phyloP scores from a whole-genome alignment of 2,329 filamentous ascomycete species.

The Capronia epimyces region DNA sequence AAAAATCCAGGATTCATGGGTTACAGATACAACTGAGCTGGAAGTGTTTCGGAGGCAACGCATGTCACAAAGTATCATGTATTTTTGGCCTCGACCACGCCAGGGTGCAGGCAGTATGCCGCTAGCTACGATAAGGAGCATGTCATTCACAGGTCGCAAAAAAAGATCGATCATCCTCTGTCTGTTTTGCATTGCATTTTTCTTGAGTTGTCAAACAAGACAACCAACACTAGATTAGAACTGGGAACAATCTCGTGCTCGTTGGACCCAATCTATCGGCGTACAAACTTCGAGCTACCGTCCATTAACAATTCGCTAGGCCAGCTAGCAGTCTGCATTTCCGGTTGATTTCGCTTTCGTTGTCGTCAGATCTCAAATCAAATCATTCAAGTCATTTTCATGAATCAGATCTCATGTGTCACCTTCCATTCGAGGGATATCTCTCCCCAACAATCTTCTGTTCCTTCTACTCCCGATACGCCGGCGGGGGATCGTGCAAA shows the following conservation, averaged over 20 bases:
- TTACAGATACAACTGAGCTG: background rate
- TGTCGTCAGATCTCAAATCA: background rate
- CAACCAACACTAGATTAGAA: too few species aligned
- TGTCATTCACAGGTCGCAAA: too few species aligned
- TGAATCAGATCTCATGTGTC: background rate
- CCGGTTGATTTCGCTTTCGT: background rate
- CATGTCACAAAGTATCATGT: background rate
- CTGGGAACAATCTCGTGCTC: too few species aligned
- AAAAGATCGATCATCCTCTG: too few species aligned
- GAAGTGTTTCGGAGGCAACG: background rate
- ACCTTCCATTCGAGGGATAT: too few species aligned
- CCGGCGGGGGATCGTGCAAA: slow-evolving; percentile 15
- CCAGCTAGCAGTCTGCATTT: background rate
- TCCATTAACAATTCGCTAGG: background rate
- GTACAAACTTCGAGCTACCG: background rate
- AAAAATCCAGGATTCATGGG: background rate
- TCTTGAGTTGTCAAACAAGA: too few species aligned
- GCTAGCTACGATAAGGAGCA: background rate
- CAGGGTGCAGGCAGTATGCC: background rate
- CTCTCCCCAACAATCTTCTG: too few species aligned
- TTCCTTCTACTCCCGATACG: slow-evolving; percentile 12
- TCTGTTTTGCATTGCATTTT: too few species aligned
- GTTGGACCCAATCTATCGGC: too few species aligned
- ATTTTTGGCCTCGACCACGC: background rate
- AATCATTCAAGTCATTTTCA: background rate